These are phyloP conservation scores for Rachicladosporium sp. DNA, from an alignment of 2,329 filamentous ascomycete species.

Conservation along the genomic window DNA sequence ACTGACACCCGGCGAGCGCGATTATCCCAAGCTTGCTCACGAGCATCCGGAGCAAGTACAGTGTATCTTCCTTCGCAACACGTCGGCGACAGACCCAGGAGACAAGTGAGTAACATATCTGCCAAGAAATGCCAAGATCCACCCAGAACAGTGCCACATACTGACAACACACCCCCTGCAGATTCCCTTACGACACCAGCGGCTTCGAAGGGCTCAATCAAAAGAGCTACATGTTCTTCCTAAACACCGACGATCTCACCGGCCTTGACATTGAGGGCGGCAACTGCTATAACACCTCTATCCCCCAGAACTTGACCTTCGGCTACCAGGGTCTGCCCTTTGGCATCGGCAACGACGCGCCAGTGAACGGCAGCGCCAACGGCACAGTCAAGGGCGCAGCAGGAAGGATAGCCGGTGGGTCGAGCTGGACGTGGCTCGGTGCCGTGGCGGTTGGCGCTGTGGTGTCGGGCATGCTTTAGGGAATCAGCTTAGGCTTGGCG, in stretches of 20 bases:
- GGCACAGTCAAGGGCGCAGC: neutral
- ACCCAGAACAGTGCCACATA: no score
- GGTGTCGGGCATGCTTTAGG: no score
- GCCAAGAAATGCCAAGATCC: no score
- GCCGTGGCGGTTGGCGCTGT: no score
- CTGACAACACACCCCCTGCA: no score
- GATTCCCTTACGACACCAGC: slow-evolving; percentile 61
- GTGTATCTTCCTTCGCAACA: slow-evolving; percentile 68
- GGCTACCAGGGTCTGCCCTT: slow-evolving; percentile 41
- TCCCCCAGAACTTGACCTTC: slow-evolving; percentile 62
- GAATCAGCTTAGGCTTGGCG: no score
- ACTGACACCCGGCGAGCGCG: neutral
- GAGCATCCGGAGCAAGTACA: slow-evolving; percentile 60
- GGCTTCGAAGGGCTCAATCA: slow-evolving; percentile 57
- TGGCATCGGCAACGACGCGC: slow-evolving; percentile 8
- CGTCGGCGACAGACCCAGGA: slow-evolving; percentile 51
- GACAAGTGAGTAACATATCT: slow-evolving; percentile 31
- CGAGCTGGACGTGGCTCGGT: no score
- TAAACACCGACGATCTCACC: slow-evolving; percentile 54
- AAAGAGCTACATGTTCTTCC: slow-evolving; percentile 68
- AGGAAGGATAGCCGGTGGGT: no score
- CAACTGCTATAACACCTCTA: slow-evolving; percentile 51
- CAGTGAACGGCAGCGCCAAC: slow-evolving; percentile 6
- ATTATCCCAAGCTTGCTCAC: slow-evolving; percentile 42
- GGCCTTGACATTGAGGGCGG: slow-evolving; percentile 55